Conservation (phyloP, 139 green algal species). For the Pleodorina starrii region DNA sequence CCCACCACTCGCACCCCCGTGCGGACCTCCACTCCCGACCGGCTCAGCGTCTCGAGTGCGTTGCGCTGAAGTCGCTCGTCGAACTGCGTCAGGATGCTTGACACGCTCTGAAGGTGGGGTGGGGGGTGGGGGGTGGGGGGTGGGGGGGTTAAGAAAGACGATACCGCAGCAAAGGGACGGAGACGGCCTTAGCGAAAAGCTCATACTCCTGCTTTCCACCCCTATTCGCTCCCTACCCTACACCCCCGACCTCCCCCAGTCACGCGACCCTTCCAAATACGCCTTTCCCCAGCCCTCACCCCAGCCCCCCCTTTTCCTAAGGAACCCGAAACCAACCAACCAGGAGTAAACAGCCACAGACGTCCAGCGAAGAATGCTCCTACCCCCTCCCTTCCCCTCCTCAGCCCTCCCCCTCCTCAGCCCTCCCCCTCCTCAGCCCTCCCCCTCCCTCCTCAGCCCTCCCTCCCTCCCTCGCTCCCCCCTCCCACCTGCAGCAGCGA, state of each 20-base stretch:
- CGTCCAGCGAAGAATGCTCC: no score
- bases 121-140: neutral
- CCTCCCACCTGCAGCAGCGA: conserved; percentile 66
- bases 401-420: no score
- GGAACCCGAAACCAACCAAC: no score
- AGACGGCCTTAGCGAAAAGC: neutral
- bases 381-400: no score
- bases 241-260: neutral
- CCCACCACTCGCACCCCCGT: conserved; percentile 62
- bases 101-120: neutral
- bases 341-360: no score
- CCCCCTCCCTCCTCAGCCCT: neutral
- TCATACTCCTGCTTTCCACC: neutral
- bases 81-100: conserved; percentile 75
- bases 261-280: neutral
- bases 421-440: no score
- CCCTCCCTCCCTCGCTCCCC: no score
- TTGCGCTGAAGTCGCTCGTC: conserved; percentile 57
- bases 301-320: no score
- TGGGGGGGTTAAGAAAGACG: neutral
- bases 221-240: neutral
- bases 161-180: neutral
- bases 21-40: conserved; percentile 64
- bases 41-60: conserved; percentile 65
- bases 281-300: neutral